Conservation (phyloP, 441 rosid species). For the Pelargonium myrrhifolium region DNA sequence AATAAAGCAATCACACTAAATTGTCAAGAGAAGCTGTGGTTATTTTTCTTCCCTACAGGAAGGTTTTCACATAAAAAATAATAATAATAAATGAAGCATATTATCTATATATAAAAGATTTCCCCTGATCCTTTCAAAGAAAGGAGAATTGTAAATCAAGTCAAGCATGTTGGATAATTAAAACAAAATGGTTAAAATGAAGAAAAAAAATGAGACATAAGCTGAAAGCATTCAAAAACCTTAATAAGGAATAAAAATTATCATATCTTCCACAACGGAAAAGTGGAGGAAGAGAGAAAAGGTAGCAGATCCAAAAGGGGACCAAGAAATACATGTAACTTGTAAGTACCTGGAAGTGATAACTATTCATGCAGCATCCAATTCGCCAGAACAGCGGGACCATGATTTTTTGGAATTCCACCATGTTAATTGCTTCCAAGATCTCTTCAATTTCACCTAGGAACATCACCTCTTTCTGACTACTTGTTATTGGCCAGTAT, state of each 20-base stretch:
- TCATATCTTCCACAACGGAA: no score
- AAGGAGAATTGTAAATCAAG: background rate
- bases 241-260: no score
- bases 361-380: constrained; percentile 59
- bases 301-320: background rate
- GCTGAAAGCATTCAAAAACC: no score
- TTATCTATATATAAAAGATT: no score
- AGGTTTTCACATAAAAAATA: background rate
- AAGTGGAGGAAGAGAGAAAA: no score
- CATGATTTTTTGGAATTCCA: constrained; percentile 59
- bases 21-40: no score
- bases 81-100: no score
- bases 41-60: background rate
- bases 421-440: constrained; percentile 51
- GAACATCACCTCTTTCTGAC: constrained; percentile 82
- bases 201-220: no score
- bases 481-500: constrained; percentile 72
- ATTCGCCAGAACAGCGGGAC: constrained; percentile 55
- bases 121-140: no score
- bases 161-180: background rate
- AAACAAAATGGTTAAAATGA: background rate
- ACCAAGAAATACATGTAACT: background rate
- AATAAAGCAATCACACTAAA: no score
- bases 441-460: constrained; percentile 71
- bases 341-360: constrained; percentile 59